A percentile compares a stretch with the other conserved stretches of the same genome.
Evolutionary conservation across 2,329 filamentous ascomycete species (phyloP).

Genomic region (Spiromastix sp.): DNA sequence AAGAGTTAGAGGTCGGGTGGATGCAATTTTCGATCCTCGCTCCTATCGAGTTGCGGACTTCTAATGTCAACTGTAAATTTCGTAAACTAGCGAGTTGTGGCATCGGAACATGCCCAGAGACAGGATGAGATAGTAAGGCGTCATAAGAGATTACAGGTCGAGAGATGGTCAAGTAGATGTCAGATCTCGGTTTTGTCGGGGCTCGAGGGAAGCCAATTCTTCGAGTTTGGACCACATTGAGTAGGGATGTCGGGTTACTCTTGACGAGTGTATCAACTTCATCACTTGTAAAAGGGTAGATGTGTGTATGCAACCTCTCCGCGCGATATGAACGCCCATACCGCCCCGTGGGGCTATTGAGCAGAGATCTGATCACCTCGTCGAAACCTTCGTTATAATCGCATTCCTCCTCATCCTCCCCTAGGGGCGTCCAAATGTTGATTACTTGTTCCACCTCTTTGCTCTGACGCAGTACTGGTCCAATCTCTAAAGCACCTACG

Average conservation of each 20-base stretch:
- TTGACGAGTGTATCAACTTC: conserved; percentile 76
- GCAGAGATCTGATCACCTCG: conserved; percentile 59
- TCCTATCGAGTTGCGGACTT: conserved; percentile 70
- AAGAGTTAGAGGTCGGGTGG: conserved; percentile 70
- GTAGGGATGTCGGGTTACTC: conserved; percentile 76
- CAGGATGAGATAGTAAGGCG: conserved; percentile 54
- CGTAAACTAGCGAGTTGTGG: conserved; percentile 53
- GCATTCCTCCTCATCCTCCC: conserved; percentile 45
- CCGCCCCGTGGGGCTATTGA: conserved; percentile 60
- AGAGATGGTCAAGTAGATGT: conserved; percentile 85
- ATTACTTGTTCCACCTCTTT: conserved; percentile 67
- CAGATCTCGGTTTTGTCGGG: conserved; percentile 76
- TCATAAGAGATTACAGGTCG: conserved; percentile 66
- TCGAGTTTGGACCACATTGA: conserved; percentile 67
- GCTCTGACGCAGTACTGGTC: conserved; percentile 59
- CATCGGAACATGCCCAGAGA: conserved; percentile 70
- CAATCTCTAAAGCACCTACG: conserved; percentile 67
- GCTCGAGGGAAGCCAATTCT: conserved; percentile 93
- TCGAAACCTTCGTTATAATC: conserved; percentile 59
- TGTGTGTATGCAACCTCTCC: conserved; percentile 67
- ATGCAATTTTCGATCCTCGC: conserved; percentile 83
- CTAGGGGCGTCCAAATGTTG: conserved; percentile 62
- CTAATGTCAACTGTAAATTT: conserved; percentile 79
- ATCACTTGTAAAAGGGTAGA: conserved; percentile 65
- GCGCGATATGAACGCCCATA: conserved; percentile 64